Evolutionary conservation across 1,139 yeast genomes (phyloP), one percentile per base, ranked within the genome.

Genomic region (Wickerhamomyces sp.): DNA sequence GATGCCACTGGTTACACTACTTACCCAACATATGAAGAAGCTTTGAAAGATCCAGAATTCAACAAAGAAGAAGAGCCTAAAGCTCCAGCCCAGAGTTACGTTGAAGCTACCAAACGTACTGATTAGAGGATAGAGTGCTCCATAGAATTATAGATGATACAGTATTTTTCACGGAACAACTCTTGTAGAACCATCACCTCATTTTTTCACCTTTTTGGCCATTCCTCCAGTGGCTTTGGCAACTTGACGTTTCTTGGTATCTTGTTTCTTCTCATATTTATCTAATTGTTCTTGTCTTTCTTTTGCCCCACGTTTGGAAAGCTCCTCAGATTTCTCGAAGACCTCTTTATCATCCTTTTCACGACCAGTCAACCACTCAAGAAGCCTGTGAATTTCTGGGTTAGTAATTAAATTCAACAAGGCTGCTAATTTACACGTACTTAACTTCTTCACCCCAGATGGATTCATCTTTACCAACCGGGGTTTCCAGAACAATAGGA

Each of bases 401-500:
- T 39, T 39, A 38, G 42, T 36, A 27, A 36, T n/a, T 18, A 10
- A 53, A 51, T 36, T 59, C 64, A 11, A 61, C 45, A 66, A 11
- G 64, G 53, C 34, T 81, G 23, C 5, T 18, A 29, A 11, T 29
- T 11, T 29, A 9, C 13, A 29, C 31, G 13, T 29, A 64, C 58
- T 86, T 84, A 50, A 94, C 84, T 63, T 93, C 99, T 42, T 83
- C 85, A 1, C 91, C 96, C 63, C 91, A 86, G 30, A 79, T 81
- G 13, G 63, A 56, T 42, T 72, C 70, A 52, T 81, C 79, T 42
- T 78, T 69, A 35, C 72, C 84, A 15, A 76, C 77, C 0, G 99
- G 99, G 0, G 98, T 91, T 59, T 93, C 99, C 49, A 93, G 71
- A n/a, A 94, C 72, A 36, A 91, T 76, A 1, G 99, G 98, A 1